A percentile compares a stretch with the other conserved stretches of the same genome.
phyloP scores from a whole-genome alignment of 2,329 filamentous ascomycete genomes.

The Botryotinia globosa region DNA sequence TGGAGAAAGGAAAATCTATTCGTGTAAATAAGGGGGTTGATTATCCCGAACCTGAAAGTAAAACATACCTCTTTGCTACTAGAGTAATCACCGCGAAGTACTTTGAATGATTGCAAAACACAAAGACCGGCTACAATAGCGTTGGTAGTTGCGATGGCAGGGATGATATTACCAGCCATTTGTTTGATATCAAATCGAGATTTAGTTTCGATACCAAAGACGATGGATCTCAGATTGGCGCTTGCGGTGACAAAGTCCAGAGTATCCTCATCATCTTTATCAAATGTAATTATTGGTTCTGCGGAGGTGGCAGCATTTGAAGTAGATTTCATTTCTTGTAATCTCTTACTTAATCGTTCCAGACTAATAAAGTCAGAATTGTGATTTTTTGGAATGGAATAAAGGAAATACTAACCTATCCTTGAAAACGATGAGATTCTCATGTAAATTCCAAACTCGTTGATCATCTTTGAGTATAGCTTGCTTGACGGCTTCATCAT shows the following conservation, averaged over 20 bases:
- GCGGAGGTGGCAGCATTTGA: slow-evolving; percentile 46
- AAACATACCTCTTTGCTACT: slow-evolving; percentile 68
- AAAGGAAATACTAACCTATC: slow-evolving; percentile 54
- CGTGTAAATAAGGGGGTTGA: slow-evolving; percentile 6
- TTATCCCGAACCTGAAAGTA: slow-evolving; percentile 6
- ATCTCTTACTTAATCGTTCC: slow-evolving; percentile 69
- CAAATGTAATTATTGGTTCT: slow-evolving; percentile 74
- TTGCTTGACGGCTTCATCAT: slow-evolving; percentile 48
- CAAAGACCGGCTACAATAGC: slow-evolving; percentile 92
- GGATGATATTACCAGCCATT: slow-evolving; percentile 99
- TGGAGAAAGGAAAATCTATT: slow-evolving; percentile 73
- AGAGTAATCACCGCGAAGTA: slow-evolving; percentile 68
- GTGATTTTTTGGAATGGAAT: background rate
- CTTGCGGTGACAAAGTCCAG: slow-evolving; percentile 90
- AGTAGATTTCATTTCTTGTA: slow-evolving; percentile 59
- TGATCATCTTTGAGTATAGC: slow-evolving; percentile 65
- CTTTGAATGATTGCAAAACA: slow-evolving; percentile 88
- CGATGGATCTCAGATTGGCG: slow-evolving; percentile 80
- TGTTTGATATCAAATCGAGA: slow-evolving; percentile 97
- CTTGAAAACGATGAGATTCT: slow-evolving; percentile 83
- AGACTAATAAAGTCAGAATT: slow-evolving; percentile 49
- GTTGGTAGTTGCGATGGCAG: slow-evolving; percentile 96
- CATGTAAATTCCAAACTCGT: slow-evolving; percentile 72
- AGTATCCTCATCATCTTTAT: slow-evolving; percentile 95
- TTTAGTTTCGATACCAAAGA: slow-evolving; percentile 86